These are phyloP conservation scores for Penicillium salamii DNA, from an alignment of 495 filamentous ascomycete species.

Conservation along the genomic window DNA sequence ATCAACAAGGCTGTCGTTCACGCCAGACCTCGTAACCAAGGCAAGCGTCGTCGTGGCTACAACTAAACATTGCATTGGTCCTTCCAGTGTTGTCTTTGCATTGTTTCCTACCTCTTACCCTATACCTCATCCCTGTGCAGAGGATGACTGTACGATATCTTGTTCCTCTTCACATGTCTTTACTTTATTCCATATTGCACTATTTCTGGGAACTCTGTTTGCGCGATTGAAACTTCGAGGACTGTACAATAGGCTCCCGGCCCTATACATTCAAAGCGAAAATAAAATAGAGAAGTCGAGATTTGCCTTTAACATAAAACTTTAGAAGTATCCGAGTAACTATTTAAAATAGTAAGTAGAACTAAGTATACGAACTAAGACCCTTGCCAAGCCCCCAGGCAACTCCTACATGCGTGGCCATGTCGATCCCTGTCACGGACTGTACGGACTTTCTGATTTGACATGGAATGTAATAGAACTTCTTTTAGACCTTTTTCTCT, in stretches of 20 bases:
- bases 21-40: constrained; percentile 72
- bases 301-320: not conserved
- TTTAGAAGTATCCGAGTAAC: no score
- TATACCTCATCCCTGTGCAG: constrained; percentile 17
- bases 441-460: not conserved
- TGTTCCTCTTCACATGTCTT: constrained; percentile 9
- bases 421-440: constrained; percentile 11
- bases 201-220: constrained; percentile 13
- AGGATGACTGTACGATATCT: constrained; percentile 29
- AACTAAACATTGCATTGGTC: constrained; percentile 26
- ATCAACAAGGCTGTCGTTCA: constrained; percentile 79
- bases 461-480: constrained; percentile 2
- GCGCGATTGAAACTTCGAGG: constrained; percentile 12
- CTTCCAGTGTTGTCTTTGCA: constrained; percentile 10
- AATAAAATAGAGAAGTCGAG: constrained; percentile 8
- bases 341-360: no score
- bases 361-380: not conserved
- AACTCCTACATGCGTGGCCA: constrained; percentile 18
- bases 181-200: constrained; percentile 6
- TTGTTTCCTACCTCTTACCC: constrained; percentile 9
- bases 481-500: no score
- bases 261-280: constrained; percentile 12
- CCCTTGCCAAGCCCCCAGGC: constrained; percentile 24
- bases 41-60: constrained; percentile 57
- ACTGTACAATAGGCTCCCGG: constrained; percentile 24